These are phyloP conservation scores for Tetrahymena elliotti DNA, from an alignment of 73 alveolate genomes.

Conservation along the genomic window DNA sequence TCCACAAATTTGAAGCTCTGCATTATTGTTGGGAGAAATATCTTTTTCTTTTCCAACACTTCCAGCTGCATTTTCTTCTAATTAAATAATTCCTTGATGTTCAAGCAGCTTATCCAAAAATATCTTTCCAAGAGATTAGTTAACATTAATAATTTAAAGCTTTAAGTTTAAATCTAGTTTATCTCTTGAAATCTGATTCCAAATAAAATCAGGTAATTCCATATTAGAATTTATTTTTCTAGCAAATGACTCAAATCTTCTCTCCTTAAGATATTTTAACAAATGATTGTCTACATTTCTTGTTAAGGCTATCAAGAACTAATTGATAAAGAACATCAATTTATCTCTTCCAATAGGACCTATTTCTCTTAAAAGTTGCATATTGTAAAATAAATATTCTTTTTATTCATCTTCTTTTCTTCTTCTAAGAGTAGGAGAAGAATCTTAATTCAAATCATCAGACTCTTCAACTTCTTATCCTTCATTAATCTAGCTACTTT, in stretches of 20 bases:
- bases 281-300: neutral
- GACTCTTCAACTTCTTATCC: neutral
- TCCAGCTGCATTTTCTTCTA: neutral
- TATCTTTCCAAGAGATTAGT: neutral
- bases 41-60: neutral
- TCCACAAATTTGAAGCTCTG: neutral
- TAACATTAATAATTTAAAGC: neutral
- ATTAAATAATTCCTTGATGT: neutral
- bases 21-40: neutral
- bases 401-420: neutral
- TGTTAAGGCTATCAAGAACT: neutral
- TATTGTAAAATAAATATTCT: neutral
- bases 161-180: neutral
- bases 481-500: neutral
- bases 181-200: neutral
- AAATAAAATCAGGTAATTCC: neutral
- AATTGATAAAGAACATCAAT: neutral
- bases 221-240: neutral
- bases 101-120: neutral
- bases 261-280: neutral
- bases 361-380: neutral
- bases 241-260: neutral
- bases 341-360: neutral
- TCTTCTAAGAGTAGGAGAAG: neutral
- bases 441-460: neutral